These are phyloP conservation scores for Trichosporon asahii DNA, from an alignment of 1,284 basidiomycete genomes.

Conservation along the genomic window DNA sequence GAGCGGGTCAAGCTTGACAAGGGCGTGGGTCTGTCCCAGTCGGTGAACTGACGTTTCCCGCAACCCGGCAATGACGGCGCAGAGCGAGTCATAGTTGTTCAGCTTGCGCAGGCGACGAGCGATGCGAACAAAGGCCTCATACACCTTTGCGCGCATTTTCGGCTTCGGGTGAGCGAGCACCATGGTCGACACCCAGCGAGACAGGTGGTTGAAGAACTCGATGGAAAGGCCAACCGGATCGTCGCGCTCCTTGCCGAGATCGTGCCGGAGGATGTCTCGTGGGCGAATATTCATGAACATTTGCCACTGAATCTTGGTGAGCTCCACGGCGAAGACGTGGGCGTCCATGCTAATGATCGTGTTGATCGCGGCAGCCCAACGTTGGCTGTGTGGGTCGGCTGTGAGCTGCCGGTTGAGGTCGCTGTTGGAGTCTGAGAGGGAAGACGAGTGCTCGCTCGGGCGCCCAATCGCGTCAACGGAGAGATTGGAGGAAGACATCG, in stretches of 20 bases:
- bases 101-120: conserved; percentile 48
- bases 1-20: conserved; percentile 30
- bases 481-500: conserved; percentile 7
- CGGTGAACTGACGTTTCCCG: conserved; percentile 48
- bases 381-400: neutral
- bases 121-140: conserved; percentile 47
- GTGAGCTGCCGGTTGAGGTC: conserved; percentile 11
- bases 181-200: conserved; percentile 49
- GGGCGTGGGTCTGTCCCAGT: conserved; percentile 38
- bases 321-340: conserved; percentile 43
- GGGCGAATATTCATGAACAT: conserved; percentile 45
- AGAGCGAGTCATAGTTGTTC: conserved; percentile 51
- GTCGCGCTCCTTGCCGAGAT: conserved; percentile 47
- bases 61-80: conserved; percentile 48
- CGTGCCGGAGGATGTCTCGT: conserved; percentile 48
- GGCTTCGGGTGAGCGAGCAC: conserved; percentile 47
- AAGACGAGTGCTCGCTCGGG: neutral
- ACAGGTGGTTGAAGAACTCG: conserved; percentile 50
- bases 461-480: conserved; percentile 3
- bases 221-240: conserved; percentile 44
- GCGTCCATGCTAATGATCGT: conserved; percentile 32
- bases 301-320: conserved; percentile 50
- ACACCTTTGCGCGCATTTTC: conserved; percentile 47
- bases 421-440: neutral
- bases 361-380: conserved; percentile 21